Base-by-base conservation (phyloP, 805 yeast species). In the Nakazawaea holstii region DNA sequence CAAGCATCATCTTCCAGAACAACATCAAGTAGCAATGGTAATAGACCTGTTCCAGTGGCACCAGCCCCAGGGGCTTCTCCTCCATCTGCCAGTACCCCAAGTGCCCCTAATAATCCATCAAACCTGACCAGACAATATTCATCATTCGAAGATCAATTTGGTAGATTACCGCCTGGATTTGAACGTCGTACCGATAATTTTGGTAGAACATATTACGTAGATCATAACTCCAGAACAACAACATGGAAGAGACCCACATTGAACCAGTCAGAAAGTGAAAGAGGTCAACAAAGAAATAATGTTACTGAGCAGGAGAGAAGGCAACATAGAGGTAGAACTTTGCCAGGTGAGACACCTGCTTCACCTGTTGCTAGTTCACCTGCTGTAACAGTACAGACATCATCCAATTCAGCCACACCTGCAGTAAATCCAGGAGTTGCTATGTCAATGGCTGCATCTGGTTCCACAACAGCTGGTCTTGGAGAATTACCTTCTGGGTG, bases 401-500 rank as follows among this genome's bases (percentile, higher is more conserved):
- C 43, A 11, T 32, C 43, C n/a, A 52, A 48, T 39, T 64, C 76
- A 11, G 59, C 66, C 15, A 58, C 73, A 4, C 73, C 78, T 9
- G 70, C 73, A 5, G 66, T 70, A 1, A 71, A 72, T 46, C 64
- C 57, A 47, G 72, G 77, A 24, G 59, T 61, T 28, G 70, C 67
- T 4, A 56, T 63, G 51, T 70, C 78, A 15, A 74, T 82, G 78
- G 83, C 85, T 44, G 82, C 86, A 24, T 72, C 87, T 2, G 90
- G 97, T 30, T 89, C 92, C 15, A 92, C 98, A 2, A 89, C 97
- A 4, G 87, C 95, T 27, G 98, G 98, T 0, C 69, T 95, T 39
- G 99, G 99, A 28, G 99, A 94, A 69, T 74, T 94, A 53, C 99
- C 99, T 8, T 80, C 96, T 9, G 99, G 99, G 36, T 94, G 99